Percentiles rank a stretch among this genome's conserved stretches.
phyloP scores from a whole-genome alignment of 1,139 yeast genomes.

The Pichia sorboxylosa region DNA sequence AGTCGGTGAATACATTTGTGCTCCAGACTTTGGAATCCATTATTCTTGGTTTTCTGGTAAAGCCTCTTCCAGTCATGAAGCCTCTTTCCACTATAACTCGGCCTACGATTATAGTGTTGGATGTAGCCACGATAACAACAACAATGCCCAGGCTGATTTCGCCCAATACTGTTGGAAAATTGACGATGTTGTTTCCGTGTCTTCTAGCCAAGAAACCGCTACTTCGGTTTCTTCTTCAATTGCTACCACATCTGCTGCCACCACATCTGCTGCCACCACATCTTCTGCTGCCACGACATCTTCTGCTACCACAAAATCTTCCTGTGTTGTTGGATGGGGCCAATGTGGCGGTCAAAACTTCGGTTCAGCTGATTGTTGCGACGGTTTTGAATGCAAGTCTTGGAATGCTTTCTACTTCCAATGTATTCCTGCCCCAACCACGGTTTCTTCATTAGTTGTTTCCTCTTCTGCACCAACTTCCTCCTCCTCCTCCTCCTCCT shows the following conservation, averaged over 20 bases:
- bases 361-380: not conserved
- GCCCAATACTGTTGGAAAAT: slow-evolving; percentile 19
- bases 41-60: slow-evolving; percentile 21
- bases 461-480: not conserved
- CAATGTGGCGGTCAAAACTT: not conserved
- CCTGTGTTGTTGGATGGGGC: too few relatives aligned
- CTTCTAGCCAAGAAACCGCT: not conserved
- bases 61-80: slow-evolving; percentile 9
- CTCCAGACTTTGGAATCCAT: slow-evolving; percentile 23
- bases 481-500: slow-evolving; percentile 3
- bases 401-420: slow-evolving; percentile 6
- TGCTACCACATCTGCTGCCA: not conserved
- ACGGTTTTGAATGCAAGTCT: too few relatives aligned
- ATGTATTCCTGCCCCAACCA: slow-evolving; percentile 12
- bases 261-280: not conserved
- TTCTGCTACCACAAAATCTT: not conserved
- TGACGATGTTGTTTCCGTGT: not conserved
- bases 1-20: slow-evolving; percentile 14
- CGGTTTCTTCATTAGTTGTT: slow-evolving; percentile 1
- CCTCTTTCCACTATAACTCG: slow-evolving; percentile 15
- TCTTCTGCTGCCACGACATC: slow-evolving; percentile 1
- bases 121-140: slow-evolving; percentile 21
- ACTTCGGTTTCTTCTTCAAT: slow-evolving; percentile 1
- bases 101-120: slow-evolving; percentile 20
- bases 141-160: slow-evolving; percentile 22